Evolutionary conservation across 192 early-diverging fungal species (phyloP).

Genomic region (Chytriomyces sp.): DNA sequence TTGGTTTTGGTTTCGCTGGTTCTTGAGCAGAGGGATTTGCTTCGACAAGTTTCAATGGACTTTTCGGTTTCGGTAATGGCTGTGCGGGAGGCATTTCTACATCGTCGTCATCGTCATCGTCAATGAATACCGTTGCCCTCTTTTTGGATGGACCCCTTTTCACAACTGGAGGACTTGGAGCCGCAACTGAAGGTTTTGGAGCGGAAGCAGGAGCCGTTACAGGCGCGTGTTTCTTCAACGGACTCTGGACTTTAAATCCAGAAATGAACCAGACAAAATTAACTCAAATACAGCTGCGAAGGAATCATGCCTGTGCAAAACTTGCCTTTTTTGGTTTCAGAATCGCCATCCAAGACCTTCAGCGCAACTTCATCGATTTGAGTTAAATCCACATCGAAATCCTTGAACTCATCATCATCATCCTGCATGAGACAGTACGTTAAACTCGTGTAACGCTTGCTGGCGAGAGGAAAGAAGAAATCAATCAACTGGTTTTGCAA

Average conservation of each 20-base stretch:
- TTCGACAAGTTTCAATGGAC: background rate
- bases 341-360: background rate
- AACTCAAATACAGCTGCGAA: too few species aligned
- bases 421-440: background rate
- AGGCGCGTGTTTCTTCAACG: too few species aligned
- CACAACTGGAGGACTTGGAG: too few species aligned
- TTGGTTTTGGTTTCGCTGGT: background rate
- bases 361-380: background rate
- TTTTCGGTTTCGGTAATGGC: background rate
- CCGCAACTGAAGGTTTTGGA: too few species aligned
- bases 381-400: constrained; percentile 29
- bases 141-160: background rate
- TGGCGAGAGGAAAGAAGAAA: too few species aligned
- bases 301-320: too few species aligned
- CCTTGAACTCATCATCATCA: constrained; percentile 30
- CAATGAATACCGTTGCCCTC: constrained; percentile 6
- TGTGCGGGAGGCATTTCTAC: background rate
- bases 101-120: constrained; percentile 2
- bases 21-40: background rate
- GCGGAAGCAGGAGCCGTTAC: too few species aligned
- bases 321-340: too few species aligned
- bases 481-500: constrained; percentile 7
- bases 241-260: too few species aligned
- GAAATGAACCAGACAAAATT: too few species aligned
- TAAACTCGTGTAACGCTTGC: too few species aligned